A percentile compares a stretch with the other conserved stretches of the same genome.
phyloP scores from a whole-genome alignment of 148 eudicot species.

The Camellia granthamiana region DNA sequence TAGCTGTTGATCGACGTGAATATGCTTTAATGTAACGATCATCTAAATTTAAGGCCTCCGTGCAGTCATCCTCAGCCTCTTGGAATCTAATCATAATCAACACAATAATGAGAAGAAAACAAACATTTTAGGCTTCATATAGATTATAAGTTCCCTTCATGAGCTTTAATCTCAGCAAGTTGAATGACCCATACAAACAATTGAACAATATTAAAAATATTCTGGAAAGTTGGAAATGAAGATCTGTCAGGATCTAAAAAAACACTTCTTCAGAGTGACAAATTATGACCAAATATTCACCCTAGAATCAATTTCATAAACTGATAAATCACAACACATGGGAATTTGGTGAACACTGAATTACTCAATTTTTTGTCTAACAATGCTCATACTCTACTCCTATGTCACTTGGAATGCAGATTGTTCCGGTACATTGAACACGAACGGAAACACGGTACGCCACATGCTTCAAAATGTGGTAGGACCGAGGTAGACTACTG shows the following conservation, averaged over 20 bases:
- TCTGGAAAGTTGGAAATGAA: background rate
- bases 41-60: slow-evolving; percentile 93
- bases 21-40: slow-evolving; percentile 95
- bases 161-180: background rate
- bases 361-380: no score
- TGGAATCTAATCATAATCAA: slow-evolving; percentile 55
- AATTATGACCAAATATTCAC: background rate
- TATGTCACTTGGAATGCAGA: no score
- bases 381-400: no score
- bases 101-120: slow-evolving; percentile 6
- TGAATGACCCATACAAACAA: background rate
- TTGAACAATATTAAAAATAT: background rate
- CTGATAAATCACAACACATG: slow-evolving; percentile 6
- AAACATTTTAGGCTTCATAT: slow-evolving; percentile 5
- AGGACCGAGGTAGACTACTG: no score
- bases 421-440: no score
- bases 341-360: background rate
- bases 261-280: background rate
- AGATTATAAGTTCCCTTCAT: background rate
- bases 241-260: background rate
- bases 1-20: slow-evolving; percentile 92
- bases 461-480: no score
- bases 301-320: slow-evolving; percentile 2
- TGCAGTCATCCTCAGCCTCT: slow-evolving; percentile 95
- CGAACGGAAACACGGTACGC: no score